Evolutionary conservation across 129 eudicot species (phyloP), one percentile per base, ranked within the genome.

Genomic region (Saposhnikovia divaricata): DNA sequence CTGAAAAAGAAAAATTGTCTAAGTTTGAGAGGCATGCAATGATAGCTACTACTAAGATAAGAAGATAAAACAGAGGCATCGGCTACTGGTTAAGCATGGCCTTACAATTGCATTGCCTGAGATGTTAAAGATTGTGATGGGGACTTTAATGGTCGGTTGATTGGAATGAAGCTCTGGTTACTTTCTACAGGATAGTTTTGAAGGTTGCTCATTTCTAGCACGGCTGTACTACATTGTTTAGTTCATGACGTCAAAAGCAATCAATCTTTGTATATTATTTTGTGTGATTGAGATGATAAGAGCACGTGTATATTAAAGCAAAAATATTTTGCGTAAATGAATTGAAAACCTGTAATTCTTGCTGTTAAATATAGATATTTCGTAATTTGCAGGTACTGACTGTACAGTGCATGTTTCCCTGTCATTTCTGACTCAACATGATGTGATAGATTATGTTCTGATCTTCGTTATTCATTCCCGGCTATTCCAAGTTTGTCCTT

Each of bases 191-290:
- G 66, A 57, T 57, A 57, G 66, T 18, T 57, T 57, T 57, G 66
- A 19, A 57, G 21, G 66, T 57, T 57, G 66, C 28, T 57, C 10
- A 21, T 0, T 57, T 25, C 28, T 57, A 57, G 21, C 21, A 18
- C 6, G 27, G 4, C 27, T 19, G 66, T 57, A 14, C 51, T 95
- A 23, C 23, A 21, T 57, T 21, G 66, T 57, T 57, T n/a, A 6
- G 55, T 14, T 48, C 19, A 85, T 86, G 77, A 25, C 68, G 14
- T n/a, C 68, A 59, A 9, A 59, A n/a, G 68, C 31, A 61, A 61
- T n/a, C 34, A 25, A 61, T 25, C 28, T 21, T 9, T 8, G 14
- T 90, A 92, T 23, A 96, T 90, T 82, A 93, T 90, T 18, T 91
- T 90, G 85, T 90, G 90, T 78, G 81, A 73, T 9, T n/a, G 5